Percentiles rank a stretch among this genome's conserved stretches.
Conservation (phyloP, 106 monocot species). For the Apostasia ramifera region DNA sequence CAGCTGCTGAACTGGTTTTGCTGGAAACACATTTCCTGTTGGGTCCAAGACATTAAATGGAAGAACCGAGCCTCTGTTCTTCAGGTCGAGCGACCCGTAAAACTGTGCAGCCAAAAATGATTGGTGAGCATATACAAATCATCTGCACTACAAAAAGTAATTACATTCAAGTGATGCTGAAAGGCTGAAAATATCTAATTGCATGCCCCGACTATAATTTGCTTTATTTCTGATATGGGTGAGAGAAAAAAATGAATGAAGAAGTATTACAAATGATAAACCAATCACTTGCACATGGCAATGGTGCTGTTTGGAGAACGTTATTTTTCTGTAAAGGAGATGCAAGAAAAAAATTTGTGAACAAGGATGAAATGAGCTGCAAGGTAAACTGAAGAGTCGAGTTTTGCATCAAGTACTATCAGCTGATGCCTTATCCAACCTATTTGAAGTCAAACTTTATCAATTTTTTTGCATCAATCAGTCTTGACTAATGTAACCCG, state of each 20-base stretch:
- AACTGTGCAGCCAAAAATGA: constrained; percentile 3
- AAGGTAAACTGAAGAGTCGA: no score
- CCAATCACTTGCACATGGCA: no score
- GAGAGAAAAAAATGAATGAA: not conserved
- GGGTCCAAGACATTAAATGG: constrained; percentile 26
- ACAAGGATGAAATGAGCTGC: no score
- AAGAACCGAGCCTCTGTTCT: constrained; percentile 25
- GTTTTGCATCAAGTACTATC: no score
- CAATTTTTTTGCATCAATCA: no score
- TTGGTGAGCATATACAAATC: not conserved
- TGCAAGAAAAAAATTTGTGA: no score
- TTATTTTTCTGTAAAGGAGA: no score
- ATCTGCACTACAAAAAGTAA: not conserved
- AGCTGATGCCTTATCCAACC: no score
- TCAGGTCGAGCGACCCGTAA: constrained; percentile 19
- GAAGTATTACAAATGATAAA: not conserved
- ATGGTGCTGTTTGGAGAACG: no score
- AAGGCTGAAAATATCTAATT: not conserved
- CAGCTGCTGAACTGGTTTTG: constrained; percentile 21
- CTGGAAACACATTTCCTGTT: constrained; percentile 26
- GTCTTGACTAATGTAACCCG: no score
- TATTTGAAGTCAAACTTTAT: no score
- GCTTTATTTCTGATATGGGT: no score
- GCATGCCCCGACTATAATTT: not conserved
- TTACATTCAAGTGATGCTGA: not conserved